phyloP scores from a whole-genome alignment of 75 land plant species.

The Sequoia sempervirens region DNA sequence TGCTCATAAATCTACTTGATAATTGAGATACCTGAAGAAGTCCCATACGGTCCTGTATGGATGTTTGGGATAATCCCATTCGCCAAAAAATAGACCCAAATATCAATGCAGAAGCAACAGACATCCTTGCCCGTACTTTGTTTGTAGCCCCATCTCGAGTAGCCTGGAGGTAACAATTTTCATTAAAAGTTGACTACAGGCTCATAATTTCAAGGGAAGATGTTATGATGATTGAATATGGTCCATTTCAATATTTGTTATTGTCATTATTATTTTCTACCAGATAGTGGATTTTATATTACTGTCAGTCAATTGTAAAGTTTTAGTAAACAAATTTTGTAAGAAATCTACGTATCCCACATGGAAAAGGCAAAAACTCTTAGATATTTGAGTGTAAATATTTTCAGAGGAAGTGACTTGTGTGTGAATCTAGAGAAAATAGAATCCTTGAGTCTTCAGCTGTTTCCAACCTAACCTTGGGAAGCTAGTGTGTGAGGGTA shows the following conservation, averaged over 20 bases:
- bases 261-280: background rate
- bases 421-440: background rate
- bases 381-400: background rate
- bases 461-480: no score
- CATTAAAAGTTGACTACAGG: background rate
- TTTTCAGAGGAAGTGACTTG: background rate
- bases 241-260: background rate
- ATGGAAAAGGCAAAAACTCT: background rate
- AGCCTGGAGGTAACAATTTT: conserved; percentile 42
- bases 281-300: background rate
- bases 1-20: background rate
- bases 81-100: conserved; percentile 99
- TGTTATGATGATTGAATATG: background rate
- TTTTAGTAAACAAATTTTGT: no score
- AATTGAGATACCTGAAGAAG: conserved; percentile 68
- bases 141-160: conserved; percentile 94
- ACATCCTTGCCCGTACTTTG: conserved; percentile 88
- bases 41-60: conserved; percentile 98
- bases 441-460: no score
- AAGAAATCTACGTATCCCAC: background rate
- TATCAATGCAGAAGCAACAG: conserved; percentile 89
- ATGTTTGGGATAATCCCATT: conserved; percentile 91
- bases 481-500: no score
- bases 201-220: conserved; percentile 1
- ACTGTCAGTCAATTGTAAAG: background rate